Conservation (phyloP, 208 protist species). For the Leishmania gerbilli region DNA sequence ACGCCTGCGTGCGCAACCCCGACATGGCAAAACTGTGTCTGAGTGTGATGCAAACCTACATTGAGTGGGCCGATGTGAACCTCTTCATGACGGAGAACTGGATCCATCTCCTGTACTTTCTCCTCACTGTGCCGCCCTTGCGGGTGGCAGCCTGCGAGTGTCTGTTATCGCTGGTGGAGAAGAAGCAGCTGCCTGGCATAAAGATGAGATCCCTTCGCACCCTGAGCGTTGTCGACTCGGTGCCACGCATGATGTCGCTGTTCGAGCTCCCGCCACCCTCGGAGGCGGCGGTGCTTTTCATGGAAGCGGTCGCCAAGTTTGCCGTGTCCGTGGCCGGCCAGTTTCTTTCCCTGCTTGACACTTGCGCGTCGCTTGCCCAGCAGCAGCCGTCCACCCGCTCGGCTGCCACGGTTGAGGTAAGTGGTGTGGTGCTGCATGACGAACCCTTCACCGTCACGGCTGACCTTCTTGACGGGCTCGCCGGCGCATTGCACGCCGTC, state of each 20-base stretch:
- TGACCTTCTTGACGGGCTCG: constrained; percentile 35
- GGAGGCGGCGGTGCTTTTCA: constrained; percentile 55
- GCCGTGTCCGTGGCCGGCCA: constrained; percentile 58
- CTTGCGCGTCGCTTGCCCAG: constrained; percentile 18
- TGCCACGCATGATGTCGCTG: constrained; percentile 62
- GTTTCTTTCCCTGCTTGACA: constrained; percentile 61
- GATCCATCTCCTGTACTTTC: constrained; percentile 77
- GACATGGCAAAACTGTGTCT: constrained; percentile 63
- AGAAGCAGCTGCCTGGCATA: constrained; percentile 77
- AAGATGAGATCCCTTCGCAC: constrained; percentile 63
- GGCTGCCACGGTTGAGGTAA: constrained; percentile 12
- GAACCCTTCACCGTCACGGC: constrained; percentile 31
- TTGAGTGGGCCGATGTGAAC: constrained; percentile 76
- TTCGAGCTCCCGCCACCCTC: constrained; percentile 46
- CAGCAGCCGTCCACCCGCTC: constrained; percentile 6
- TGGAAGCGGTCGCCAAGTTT: constrained; percentile 52
- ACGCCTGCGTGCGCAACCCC: constrained; percentile 44
- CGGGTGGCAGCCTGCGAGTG: constrained; percentile 64
- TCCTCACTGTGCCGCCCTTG: constrained; percentile 41
- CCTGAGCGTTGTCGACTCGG: constrained; percentile 58
- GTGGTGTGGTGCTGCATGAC: constrained; percentile 34
- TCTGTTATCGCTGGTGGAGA: constrained; percentile 61
- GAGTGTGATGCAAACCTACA: constrained; percentile 71
- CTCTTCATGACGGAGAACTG: constrained; percentile 68
- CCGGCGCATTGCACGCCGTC: constrained; percentile 45